Evolutionary conservation across 2,329 filamentous ascomycete genomes (phyloP).

Genomic region (Juglanconis oblonga): DNA sequence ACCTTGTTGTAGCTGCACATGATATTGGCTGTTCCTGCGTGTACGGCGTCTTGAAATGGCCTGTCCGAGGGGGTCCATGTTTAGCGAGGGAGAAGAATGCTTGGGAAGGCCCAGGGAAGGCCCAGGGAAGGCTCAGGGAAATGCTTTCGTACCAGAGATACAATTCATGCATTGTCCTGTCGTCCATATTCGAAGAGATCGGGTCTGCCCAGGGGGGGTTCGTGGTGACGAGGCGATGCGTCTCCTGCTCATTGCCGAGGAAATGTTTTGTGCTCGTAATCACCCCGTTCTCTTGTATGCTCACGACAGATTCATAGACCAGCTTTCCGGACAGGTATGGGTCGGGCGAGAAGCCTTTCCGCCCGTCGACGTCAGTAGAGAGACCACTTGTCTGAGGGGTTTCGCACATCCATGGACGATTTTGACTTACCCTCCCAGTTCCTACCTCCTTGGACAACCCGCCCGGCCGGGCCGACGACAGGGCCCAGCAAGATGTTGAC

Average conservation of each 20-base stretch:
- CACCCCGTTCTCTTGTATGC: conserved; percentile 76
- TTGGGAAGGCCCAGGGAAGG: too few species aligned
- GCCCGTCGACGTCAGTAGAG: too few species aligned
- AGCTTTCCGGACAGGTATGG: conserved; percentile 70
- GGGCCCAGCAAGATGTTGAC: conserved; percentile 73
- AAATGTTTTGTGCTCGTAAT: conserved; percentile 77
- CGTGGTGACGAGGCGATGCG: background rate
- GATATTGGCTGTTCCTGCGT: conserved; percentile 47
- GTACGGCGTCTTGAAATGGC: conserved; percentile 62
- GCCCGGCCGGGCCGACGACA: conserved; percentile 69
- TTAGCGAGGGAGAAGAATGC: conserved; percentile 41
- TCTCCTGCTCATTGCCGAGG: conserved; percentile 65
- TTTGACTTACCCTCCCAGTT: conserved; percentile 59
- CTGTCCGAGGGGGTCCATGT: conserved; percentile 30
- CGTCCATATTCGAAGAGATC: too few species aligned
- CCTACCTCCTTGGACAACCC: conserved; percentile 63
- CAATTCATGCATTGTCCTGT: too few species aligned
- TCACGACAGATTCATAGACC: conserved; percentile 71
- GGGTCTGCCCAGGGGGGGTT: too few species aligned
- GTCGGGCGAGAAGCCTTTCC: conserved; percentile 59
- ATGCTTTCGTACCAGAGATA: too few species aligned
- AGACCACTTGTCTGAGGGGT: too few species aligned
- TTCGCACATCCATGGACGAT: too few species aligned
- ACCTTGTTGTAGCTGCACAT: conserved; percentile 60
- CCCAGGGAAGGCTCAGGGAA: background rate